These are phyloP conservation scores for Quercus aquifolioides DNA, from an alignment of 306 rosid genomes.

Conservation along the genomic window DNA sequence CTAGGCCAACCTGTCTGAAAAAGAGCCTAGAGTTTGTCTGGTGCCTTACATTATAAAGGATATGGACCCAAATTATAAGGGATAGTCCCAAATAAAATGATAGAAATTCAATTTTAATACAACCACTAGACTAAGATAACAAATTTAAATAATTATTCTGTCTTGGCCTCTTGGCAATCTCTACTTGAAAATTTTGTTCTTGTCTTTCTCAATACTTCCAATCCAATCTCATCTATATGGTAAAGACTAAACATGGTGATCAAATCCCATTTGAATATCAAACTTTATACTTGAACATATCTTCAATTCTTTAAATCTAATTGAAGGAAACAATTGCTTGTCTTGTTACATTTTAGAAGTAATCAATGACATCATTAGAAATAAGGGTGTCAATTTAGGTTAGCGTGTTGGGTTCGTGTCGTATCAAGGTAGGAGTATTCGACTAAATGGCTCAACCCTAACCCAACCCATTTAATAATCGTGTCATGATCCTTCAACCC, in stretches of 20 bases:
- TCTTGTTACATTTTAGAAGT: background rate
- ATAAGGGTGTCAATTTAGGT: too few species aligned
- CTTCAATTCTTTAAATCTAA: background rate
- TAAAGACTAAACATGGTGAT: slow-evolving; percentile 18
- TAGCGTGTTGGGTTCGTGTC: too few species aligned
- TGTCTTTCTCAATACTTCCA: slow-evolving; percentile 19
- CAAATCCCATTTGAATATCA: slow-evolving; percentile 8
- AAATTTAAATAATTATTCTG: slow-evolving; percentile 7
- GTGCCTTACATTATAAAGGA: background rate
- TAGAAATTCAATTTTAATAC: background rate
- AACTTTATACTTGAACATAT: too few species aligned
- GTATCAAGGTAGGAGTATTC: too few species aligned
- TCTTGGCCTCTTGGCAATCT: slow-evolving; percentile 26
- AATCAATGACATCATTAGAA: background rate
- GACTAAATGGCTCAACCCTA: too few species aligned
- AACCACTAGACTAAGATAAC: background rate
- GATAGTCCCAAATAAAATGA: background rate
- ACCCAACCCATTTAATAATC: too few species aligned
- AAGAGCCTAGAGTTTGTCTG: background rate
- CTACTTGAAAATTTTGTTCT: slow-evolving; percentile 11
- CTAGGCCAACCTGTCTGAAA: background rate
- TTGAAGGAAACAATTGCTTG: slow-evolving; percentile 30
- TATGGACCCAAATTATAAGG: background rate
- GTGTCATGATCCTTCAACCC: too few species aligned
- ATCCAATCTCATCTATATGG: slow-evolving; percentile 23